A percentile compares a stretch with the other conserved stretches of the same genome.
Evolutionary conservation across 2,329 filamentous ascomycete species (phyloP).

Genomic region (Trichoderma citrinoviride): DNA sequence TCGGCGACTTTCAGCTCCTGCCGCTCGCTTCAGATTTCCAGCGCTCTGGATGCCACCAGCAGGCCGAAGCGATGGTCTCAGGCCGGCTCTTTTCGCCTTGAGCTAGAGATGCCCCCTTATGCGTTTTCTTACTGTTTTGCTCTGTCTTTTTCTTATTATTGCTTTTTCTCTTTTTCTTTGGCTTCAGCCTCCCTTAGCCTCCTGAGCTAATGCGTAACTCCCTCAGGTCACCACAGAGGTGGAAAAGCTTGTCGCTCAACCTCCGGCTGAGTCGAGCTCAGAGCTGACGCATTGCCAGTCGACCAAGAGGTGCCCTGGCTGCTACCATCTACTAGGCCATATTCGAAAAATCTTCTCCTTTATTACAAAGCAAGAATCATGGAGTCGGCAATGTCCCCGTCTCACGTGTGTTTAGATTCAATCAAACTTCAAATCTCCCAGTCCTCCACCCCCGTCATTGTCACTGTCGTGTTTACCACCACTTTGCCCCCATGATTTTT

Average conservation of each 20-base stretch:
- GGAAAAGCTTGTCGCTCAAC: neutral
- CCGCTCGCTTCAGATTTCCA: neutral
- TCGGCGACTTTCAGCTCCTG: conserved; percentile 2
- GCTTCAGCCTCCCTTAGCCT: neutral
- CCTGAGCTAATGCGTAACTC: neutral
- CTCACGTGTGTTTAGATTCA: neutral
- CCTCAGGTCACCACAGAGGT: neutral
- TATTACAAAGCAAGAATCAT: neutral
- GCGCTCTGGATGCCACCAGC: neutral
- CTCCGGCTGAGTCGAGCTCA: neutral
- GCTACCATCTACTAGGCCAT: too few relatives aligned
- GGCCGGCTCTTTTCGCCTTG: neutral
- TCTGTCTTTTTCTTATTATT: neutral
- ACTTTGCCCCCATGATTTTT: too few relatives aligned
- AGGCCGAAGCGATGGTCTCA: neutral
- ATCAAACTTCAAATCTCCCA: neutral
- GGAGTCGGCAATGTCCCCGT: too few relatives aligned
- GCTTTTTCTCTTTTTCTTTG: neutral
- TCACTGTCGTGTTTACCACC: neutral
- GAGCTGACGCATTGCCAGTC: neutral
- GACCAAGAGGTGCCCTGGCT: neutral
- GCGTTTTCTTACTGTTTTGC: neutral
- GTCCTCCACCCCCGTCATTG: neutral
- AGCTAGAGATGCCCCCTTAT: neutral
- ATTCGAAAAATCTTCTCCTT: too few relatives aligned